These are phyloP conservation scores for Globisporangium camurandrum DNA, from an alignment of 352 stramenopile genomes.

Conservation along the genomic window DNA sequence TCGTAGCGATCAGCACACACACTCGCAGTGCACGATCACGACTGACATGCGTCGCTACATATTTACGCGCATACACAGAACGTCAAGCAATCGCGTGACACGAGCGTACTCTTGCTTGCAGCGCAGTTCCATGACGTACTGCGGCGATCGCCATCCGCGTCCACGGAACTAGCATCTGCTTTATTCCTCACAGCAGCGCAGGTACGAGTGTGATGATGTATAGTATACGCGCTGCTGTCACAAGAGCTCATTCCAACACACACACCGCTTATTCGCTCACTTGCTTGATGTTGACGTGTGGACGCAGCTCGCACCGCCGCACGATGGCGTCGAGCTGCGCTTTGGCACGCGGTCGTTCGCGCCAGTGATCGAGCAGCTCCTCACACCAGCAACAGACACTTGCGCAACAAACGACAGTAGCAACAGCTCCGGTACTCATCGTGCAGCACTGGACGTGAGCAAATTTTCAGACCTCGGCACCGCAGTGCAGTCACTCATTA, in stretches of 20 bases:
- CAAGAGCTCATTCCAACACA: too few species aligned
- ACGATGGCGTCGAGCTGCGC: conserved; percentile 67
- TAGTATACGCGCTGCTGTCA: too few species aligned
- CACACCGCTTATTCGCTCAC: too few species aligned
- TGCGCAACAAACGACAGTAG: conserved; percentile 4
- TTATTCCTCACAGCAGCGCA: conserved; percentile 64
- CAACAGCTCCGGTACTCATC: not conserved
- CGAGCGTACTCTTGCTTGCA: conserved; percentile 39
- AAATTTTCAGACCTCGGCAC: conserved; percentile 46
- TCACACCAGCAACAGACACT: too few species aligned
- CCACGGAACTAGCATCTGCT: conserved; percentile 32
- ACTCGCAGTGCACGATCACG: not conserved
- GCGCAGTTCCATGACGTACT: conserved; percentile 31
- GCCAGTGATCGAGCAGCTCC: conserved; percentile 39
- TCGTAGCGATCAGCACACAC: not conserved
- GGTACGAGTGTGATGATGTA: conserved; percentile 16
- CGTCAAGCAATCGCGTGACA: conserved; percentile 43
- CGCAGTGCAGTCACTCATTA: conserved; percentile 39
- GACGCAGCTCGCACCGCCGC: conserved; percentile 46
- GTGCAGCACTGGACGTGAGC: not conserved
- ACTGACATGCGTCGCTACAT: not conserved
- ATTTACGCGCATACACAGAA: conserved; percentile 16
- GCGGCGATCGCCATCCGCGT: conserved; percentile 15
- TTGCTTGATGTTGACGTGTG: too few species aligned
- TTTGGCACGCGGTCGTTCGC: conserved; percentile 63